phyloP scores from a whole-genome alignment of 2,329 filamentous ascomycete species.

The Phyllachora maydis region DNA sequence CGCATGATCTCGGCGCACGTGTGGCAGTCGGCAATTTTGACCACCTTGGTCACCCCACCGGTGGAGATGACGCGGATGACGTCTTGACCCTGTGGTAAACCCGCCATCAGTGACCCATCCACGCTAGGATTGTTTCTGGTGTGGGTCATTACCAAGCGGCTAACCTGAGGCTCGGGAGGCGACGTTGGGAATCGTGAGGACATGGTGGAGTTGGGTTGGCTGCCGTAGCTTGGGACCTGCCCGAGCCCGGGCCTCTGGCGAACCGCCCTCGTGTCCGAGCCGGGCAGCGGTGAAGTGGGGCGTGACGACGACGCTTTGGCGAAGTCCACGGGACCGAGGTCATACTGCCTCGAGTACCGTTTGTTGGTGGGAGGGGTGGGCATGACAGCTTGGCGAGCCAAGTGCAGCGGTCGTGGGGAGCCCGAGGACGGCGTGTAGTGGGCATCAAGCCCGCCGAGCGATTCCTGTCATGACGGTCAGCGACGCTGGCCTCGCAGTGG shows the following conservation, averaged over 20 bases:
- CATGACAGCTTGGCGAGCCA: conserved; percentile 23
- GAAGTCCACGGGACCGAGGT: conserved; percentile 20
- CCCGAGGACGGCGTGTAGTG: conserved; percentile 38
- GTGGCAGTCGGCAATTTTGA: conserved; percentile 81
- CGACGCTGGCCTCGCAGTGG: background rate
- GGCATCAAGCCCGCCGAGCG: conserved; percentile 59
- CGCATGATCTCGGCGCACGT: conserved; percentile 86
- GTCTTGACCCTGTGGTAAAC: conserved; percentile 66
- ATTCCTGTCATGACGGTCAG: conserved; percentile 36
- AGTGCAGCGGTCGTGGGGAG: conserved; percentile 40
- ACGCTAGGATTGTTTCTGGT: conserved; percentile 65
- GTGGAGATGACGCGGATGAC: conserved; percentile 88
- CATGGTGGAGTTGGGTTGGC: conserved; percentile 12
- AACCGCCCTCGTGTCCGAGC: conserved; percentile 32
- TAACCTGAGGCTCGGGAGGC: conserved; percentile 37
- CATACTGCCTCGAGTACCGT: conserved; percentile 42
- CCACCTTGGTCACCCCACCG: conserved; percentile 75
- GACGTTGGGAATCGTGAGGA: conserved; percentile 35
- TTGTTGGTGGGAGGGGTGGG: conserved; percentile 28
- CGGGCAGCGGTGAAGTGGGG: conserved; percentile 45
- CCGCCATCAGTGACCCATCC: conserved; percentile 71
- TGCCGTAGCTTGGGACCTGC: conserved; percentile 11
- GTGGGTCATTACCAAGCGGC: conserved; percentile 44
- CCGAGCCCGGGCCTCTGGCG: conserved; percentile 41
- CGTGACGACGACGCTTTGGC: conserved; percentile 32